Base-by-base conservation (phyloP, 371 early-diverging fungal species). In the Rhizomucor pusillus region DNA sequence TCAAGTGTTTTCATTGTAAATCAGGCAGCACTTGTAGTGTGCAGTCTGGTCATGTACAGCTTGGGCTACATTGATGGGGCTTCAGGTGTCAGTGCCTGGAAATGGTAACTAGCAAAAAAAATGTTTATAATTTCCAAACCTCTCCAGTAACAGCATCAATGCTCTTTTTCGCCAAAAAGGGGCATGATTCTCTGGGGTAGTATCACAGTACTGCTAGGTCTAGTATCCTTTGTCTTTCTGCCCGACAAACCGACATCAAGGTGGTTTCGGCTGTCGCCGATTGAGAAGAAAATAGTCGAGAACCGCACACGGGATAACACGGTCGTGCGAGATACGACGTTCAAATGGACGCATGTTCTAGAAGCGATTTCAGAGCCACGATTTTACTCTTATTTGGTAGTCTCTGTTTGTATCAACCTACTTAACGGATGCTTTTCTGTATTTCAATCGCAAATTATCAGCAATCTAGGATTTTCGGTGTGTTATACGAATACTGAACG, bases 381-480 rank as follows among this genome's bases (percentile, higher is more conserved):
- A 0, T 56, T 66, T 23, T 68, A 69, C 60, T 63, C 60, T 40
- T 73, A 63, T 29, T 53, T 59, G 20, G 47, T 69, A 16, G n/a
- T n/a, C 43, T 56, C 11, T 65, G 64, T 16, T 48, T 73, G 5
- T 47, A 53, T 64, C n/a, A 69, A 68, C 25, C 55, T 73, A 43
- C 62, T 60, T 22, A 66, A 68, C 33, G 69, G 73, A 51, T 69
- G 65, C 24, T 48, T 73, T 55, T 62, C 73, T 16, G 60, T 53
- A 4, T 73, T 65, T 50, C 63, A 53, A 24, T 58, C 64, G 14
- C 63, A 65, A 33, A 67, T 72, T 37, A 66, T 64, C 11, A 39
- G 20, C 6, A 57, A 54, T 19, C 60, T 72, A 57, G 72, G 72
- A 9, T 72, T 65, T 43, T 40, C 50, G 43, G 66, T 67, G 60